Conservation (phyloP, 305 asterid genomes). For the Solanum hybrid region DNA sequence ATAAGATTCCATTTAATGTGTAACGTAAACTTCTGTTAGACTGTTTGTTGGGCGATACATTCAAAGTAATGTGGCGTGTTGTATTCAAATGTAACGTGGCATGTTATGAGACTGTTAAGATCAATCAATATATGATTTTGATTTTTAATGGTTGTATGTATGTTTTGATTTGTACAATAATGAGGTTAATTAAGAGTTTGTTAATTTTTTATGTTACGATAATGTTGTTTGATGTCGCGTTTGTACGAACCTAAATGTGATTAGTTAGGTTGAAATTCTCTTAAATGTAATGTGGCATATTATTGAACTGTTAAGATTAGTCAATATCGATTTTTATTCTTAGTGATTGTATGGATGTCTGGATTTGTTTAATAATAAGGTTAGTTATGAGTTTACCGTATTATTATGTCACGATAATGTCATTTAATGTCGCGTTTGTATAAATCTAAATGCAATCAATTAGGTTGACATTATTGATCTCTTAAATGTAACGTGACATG, state of each 20-base stretch:
- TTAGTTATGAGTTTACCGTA: accelerated
- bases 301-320: background rate
- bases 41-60: background rate
- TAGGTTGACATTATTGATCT: background rate
- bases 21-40: background rate
- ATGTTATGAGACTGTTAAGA: background rate
- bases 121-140: background rate
- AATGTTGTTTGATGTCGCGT: background rate
- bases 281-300: background rate
- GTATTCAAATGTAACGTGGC: background rate
- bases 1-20: background rate
- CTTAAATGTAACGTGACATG: background rate
- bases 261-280: background rate
- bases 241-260: background rate
- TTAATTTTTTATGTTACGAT: background rate
- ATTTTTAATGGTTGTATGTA: too few species aligned
- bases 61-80: background rate
- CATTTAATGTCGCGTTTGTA: background rate
- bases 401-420: background rate
- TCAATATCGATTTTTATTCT: accelerated
- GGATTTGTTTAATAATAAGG: background rate
- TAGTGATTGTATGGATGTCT: background rate
- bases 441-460: background rate
- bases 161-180: background rate
- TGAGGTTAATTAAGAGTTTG: background rate